Evolutionary conservation across 495 filamentous ascomycete species (phyloP).

Genomic region (Xylaria cubensis): DNA sequence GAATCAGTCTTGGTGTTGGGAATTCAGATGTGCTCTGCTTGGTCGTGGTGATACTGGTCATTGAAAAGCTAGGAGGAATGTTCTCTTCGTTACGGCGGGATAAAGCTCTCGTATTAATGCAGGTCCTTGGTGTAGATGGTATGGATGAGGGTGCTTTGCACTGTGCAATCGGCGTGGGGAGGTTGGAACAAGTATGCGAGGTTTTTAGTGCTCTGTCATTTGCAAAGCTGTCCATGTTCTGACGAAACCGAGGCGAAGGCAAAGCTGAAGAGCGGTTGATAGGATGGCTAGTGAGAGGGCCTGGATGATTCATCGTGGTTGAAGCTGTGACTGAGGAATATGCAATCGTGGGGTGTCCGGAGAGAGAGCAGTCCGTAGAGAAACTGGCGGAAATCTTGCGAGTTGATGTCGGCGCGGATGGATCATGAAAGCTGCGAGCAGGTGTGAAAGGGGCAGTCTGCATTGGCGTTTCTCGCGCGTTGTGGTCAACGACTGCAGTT

Average conservation of each 20-base stretch:
- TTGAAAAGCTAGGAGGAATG: constrained; percentile 26
- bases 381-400: constrained; percentile 32
- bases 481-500: not conserved
- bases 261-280: constrained; percentile 6
- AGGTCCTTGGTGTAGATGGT: constrained; percentile 5
- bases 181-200: constrained; percentile 25
- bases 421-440: constrained; percentile 10
- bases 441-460: constrained; percentile 17
- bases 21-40: constrained; percentile 23
- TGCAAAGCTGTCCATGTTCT: not conserved
- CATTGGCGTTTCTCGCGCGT: not conserved
- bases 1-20: not conserved
- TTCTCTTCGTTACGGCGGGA: constrained; percentile 33
- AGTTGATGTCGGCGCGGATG: constrained; percentile 26
- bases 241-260: constrained; percentile 14
- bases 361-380: constrained; percentile 22
- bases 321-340: constrained; percentile 25
- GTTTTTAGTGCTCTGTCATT: constrained; percentile 7
- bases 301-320: constrained; percentile 5
- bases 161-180: constrained; percentile 19
- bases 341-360: constrained; percentile 25
- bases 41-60: not conserved
- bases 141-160: not conserved
- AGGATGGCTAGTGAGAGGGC: constrained; percentile 26
- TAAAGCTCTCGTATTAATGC: constrained; percentile 8